Evolutionary conservation across 805 yeast species (phyloP).

Genomic region (Metschnikowia corniflorae): DNA sequence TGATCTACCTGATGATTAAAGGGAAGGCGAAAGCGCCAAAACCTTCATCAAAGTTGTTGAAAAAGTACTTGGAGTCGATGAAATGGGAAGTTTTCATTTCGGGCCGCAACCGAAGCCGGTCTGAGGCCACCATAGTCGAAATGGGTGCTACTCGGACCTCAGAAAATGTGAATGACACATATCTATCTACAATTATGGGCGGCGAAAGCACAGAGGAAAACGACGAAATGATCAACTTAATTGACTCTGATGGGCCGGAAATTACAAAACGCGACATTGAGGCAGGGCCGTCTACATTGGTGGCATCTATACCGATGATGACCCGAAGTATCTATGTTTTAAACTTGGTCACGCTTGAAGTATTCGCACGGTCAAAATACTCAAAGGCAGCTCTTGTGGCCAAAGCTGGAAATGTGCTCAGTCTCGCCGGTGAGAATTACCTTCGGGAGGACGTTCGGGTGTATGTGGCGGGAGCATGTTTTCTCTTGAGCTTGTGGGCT

Average conservation of each 20-base stretch:
- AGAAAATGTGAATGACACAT: too few species aligned
- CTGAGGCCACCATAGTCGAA: slow-evolving; percentile 16
- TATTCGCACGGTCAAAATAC: not conserved
- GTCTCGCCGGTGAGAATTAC: slow-evolving; percentile 4
- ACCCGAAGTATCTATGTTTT: slow-evolving; percentile 2
- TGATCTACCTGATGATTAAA: slow-evolving; percentile 32
- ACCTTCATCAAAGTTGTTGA: slow-evolving; percentile 16
- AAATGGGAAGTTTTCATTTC: slow-evolving; percentile 15
- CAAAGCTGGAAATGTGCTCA: slow-evolving; percentile 1
- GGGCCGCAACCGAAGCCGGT: slow-evolving; percentile 16
- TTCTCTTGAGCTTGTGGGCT: too few species aligned
- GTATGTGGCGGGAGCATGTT: not conserved
- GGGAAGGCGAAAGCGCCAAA: slow-evolving; percentile 17
- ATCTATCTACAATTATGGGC: not conserved
- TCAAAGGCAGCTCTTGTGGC: not conserved
- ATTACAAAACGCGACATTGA: too few species aligned
- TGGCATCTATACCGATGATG: too few species aligned
- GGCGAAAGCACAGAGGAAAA: not conserved
- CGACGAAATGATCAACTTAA: not conserved
- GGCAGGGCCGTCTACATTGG: too few species aligned
- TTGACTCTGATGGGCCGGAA: too few species aligned
- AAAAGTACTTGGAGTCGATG: slow-evolving; percentile 22
- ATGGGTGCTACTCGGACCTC: too few species aligned
- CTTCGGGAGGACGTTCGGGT: not conserved
- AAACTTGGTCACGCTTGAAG: slow-evolving; percentile 5